Percentiles rank a stretch among this genome's conserved stretches.
Conservation (phyloP, 331 rosid genomes). For the Stylosanthes scabra region DNA sequence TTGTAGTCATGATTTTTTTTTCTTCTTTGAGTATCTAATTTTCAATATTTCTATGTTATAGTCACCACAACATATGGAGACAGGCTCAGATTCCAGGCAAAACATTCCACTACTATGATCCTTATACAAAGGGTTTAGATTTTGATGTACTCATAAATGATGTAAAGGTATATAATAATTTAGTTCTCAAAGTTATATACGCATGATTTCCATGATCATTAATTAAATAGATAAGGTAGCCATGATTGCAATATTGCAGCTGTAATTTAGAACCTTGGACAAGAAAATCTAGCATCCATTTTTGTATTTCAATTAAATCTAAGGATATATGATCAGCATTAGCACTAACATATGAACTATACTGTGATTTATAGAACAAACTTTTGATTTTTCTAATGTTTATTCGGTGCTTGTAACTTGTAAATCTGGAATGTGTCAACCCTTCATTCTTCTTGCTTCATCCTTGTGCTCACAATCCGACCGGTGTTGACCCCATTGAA, state of each 20-base stretch:
- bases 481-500: conserved; percentile 67
- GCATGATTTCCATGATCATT: background rate
- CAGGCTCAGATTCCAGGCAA: conserved; percentile 61
- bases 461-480: conserved; percentile 82
- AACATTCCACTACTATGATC: conserved; percentile 64
- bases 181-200: background rate
- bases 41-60: conserved; percentile 28
- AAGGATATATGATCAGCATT: too few relatives aligned
- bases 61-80: conserved; percentile 74
- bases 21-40: conserved; percentile 16
- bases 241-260: too few relatives aligned
- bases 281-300: too few relatives aligned
- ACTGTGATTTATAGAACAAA: too few relatives aligned
- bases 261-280: too few relatives aligned
- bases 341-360: too few relatives aligned
- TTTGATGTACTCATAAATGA: conserved; percentile 63
- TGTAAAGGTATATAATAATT: conserved; percentile 54
- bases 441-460: conserved; percentile 71
- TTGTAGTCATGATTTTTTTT: conserved; percentile 35
- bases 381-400: conserved; percentile 7
- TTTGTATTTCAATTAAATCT: too few relatives aligned
- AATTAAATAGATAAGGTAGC: too few relatives aligned
- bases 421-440: conserved; percentile 59
- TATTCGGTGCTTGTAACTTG: conserved; percentile 22
- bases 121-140: conserved; percentile 57